Evolutionary conservation across 257 asterid species (phyloP).

Genomic region (Sherardia arvensis): DNA sequence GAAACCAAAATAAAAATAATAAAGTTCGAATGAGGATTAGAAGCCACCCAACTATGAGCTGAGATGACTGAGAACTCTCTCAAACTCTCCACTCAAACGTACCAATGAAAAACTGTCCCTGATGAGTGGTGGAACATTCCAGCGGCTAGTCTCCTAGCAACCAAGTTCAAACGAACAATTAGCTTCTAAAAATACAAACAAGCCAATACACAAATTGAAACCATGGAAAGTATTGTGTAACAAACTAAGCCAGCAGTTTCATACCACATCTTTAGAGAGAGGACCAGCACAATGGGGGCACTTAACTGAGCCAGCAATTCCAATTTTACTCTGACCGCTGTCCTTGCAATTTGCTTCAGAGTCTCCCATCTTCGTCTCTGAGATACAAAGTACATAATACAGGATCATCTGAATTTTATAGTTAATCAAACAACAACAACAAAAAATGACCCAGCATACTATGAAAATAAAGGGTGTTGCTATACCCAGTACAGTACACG

Average conservation of each 20-base stretch:
- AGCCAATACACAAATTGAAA: not conserved
- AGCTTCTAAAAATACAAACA: not conserved
- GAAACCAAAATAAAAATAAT: conserved; percentile 14
- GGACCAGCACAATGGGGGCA: conserved; percentile 85
- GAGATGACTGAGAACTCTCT: not conserved
- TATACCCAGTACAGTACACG: no score
- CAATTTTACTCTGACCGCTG: not conserved
- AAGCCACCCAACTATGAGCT: not conserved
- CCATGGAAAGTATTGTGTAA: not conserved
- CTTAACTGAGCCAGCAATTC: conserved; percentile 17
- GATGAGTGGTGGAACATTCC: conserved; percentile 76
- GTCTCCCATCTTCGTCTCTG: not conserved
- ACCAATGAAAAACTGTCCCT: conserved; percentile 94
- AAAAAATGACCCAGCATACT: not conserved
- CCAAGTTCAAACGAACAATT: not conserved
- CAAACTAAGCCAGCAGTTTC: not conserved
- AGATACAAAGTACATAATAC: no score
- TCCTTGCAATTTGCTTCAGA: not conserved
- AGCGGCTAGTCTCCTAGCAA: conserved; percentile 66
- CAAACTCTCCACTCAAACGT: not conserved
- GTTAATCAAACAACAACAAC: not conserved
- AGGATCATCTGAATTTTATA: no score
- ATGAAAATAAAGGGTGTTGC: no score
- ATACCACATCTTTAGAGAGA: conserved; percentile 70
- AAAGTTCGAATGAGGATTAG: no score